Evolutionary conservation across 1,284 basidiomycete genomes (phyloP), one percentile per base, ranked within the genome.

Genomic region (Schizophyllum commune): DNA sequence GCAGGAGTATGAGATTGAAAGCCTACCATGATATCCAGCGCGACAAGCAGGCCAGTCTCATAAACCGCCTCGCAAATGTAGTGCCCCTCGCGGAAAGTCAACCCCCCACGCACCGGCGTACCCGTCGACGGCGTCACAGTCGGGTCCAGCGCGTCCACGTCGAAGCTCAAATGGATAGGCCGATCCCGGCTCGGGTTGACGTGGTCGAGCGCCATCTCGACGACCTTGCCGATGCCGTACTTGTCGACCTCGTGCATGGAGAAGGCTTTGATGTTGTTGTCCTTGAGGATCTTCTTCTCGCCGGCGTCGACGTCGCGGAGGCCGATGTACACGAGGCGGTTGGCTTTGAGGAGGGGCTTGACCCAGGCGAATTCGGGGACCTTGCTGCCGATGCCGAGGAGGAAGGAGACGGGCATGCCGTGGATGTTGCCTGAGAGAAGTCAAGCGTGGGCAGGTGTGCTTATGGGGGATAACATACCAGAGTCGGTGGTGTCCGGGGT

Each of bases 191-290:
- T 80, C 17, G 93, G 92, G 75, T 97, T 98, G 69, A 99, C 89
- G 73, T 94, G 84, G 72, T 97, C 92, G 64, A 99, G 79, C 34
- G 96, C 97, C 92, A 96, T 92, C 71, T 98, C 93, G 61, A 98
- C 89, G 61, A 98, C 92, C 70, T 87, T 86, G 32, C 94, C 96
- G 66, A 99, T 99, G 57, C 97, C 97, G 71, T 94, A 91, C 76
- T 88, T 92, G 78, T 99, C 97, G 60, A 99, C 90, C 66, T 99
- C 94, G 77, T 98, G 95, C 97, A 99, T 99, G 65, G 89, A 92
- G 80, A 92, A 99, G 9, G 89, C 91, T 74, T 92, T 94, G 82
- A 99, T 98, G 61, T 83, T 86, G 74, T 94, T 82, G 68, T 96
- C 86, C 68, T 82, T 86, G 62, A 99, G 81, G 68, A 99, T 92